Evolutionary conservation across 2,329 filamentous ascomycete genomes (phyloP), one percentile per base, ranked within the genome.

Genomic region (Alternaria ethzedia): DNA sequence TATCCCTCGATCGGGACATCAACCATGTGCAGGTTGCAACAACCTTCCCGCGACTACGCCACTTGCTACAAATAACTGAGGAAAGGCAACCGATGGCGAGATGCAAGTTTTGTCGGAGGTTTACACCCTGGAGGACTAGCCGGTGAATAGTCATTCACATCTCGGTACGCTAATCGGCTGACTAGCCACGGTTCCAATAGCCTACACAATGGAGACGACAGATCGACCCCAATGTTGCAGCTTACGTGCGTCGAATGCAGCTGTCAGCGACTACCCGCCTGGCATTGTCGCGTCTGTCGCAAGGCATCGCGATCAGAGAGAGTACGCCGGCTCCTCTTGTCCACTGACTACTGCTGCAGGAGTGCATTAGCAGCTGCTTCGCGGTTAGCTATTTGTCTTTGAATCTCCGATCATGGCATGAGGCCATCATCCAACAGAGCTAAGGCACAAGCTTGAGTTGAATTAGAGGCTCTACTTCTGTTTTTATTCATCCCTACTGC

Each of bases 21-120:
- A 45, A 26, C 50, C 21, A 57, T 50, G 61, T 61, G 54, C 43
- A 45, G 54, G 51, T 41, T 46, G 59, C 54, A 52, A 61, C 59
- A 57, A 46, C 45, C 50, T 56, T 57, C 57, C 60, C 61, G 57
- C 65, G 30, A 59, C 49, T 52, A 56, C 64, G 56, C 60, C 63
- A 66, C 61, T 36, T 36, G 44, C 43, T 21, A 36, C 44, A 55
- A 15, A 46, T 32, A 45, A 21, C 30, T 50, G 44, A 26, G 65
- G 67, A 55, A 67, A 67, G 57, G 61, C 59, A 70, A 70, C 65
- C 68, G 69, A 66, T 61, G 68, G 69, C 68, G 66, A 72, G 59
- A 58, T 68, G 64, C 61, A 73, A 58, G 68, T 62, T 65, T 67
- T 71, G 66, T 74, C 70, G 71, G 41, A 49, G 47, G 59, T 26